Evolutionary conservation across 2,329 filamentous ascomycete species (phyloP).

Genomic region (Raffaelea deltoideospora): DNA sequence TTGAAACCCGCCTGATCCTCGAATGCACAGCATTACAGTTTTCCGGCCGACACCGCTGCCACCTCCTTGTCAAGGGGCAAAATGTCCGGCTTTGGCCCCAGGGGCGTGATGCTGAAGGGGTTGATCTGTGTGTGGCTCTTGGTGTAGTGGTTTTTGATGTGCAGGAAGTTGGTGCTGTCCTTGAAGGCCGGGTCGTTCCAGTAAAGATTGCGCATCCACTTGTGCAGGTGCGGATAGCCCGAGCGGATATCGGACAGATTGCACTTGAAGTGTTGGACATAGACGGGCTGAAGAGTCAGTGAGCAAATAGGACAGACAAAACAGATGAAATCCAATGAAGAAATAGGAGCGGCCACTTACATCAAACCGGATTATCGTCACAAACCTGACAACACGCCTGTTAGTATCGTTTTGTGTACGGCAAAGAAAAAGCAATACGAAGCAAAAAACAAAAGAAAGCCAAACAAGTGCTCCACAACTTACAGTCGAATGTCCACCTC

Average conservation of each 20-base stretch:
- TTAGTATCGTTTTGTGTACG: not conserved
- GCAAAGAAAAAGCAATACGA: not conserved
- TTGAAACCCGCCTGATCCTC: too few relatives aligned
- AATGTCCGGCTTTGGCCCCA: constrained; percentile 75
- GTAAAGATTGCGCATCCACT: constrained; percentile 71
- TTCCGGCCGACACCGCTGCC: constrained; percentile 26
- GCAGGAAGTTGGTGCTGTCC: constrained; percentile 78
- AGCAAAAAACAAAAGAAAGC: constrained; percentile 4
- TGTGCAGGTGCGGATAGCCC: constrained; percentile 68
- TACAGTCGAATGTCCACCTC: constrained; percentile 67
- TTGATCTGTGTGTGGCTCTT: constrained; percentile 51
- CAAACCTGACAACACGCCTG: constrained; percentile 26
- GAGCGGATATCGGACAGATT: constrained; percentile 74
- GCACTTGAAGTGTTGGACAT: constrained; percentile 80
- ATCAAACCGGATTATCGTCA: constrained; percentile 61
- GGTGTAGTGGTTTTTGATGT: constrained; percentile 73
- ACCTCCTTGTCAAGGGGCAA: constrained; percentile 68
- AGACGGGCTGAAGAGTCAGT: constrained; percentile 37
- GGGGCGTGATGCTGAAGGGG: constrained; percentile 58
- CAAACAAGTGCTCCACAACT: too few relatives aligned
- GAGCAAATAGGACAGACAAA: not conserved
- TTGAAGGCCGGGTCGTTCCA: constrained; percentile 68
- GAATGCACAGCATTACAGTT: not conserved
- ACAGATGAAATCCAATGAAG: not conserved
- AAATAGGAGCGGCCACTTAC: constrained; percentile 13